phyloP scores from a whole-genome alignment of 129 eudicot genomes.

The Lactuca saligna region DNA sequence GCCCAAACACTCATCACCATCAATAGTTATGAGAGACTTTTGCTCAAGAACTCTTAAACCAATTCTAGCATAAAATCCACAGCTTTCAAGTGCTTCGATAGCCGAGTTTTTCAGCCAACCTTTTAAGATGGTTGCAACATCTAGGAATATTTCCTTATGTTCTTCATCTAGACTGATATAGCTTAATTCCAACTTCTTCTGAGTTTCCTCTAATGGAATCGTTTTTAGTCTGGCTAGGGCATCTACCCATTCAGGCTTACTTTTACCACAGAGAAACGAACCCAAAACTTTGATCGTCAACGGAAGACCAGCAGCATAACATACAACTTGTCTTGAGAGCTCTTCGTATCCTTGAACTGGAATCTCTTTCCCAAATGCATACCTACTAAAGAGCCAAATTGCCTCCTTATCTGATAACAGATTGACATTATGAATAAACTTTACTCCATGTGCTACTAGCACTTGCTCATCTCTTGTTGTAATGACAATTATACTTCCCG shows the following conservation, averaged over 20 bases:
- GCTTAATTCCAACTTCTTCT: too few species aligned
- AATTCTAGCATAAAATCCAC: slow-evolving; percentile 33
- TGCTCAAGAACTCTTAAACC: too few species aligned
- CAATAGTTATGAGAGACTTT: too few species aligned
- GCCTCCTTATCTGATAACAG: too few species aligned
- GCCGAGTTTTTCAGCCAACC: slow-evolving; percentile 27
- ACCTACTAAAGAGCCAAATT: too few species aligned
- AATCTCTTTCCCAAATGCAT: too few species aligned
- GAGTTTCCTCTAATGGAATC: background rate
- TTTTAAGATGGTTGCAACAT: slow-evolving; percentile 17
- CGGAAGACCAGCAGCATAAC: too few species aligned
- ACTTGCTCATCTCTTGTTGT: slow-evolving; percentile 28
- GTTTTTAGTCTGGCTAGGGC: slow-evolving; percentile 14
- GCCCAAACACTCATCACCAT: too few species aligned
- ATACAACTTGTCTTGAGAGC: too few species aligned
- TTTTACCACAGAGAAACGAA: background rate
- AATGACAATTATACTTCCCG: slow-evolving; percentile 29
- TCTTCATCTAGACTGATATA: slow-evolving; percentile 20
- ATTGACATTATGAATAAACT: too few species aligned
- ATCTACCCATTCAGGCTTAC: slow-evolving; percentile 23
- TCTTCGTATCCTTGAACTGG: too few species aligned
- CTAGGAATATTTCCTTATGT: slow-evolving; percentile 22
- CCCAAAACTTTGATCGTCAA: slow-evolving; percentile 8
- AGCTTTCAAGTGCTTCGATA: slow-evolving; percentile 34
- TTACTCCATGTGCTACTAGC: background rate